Evolutionary conservation across 176 grass and related monocot genomes (phyloP), one percentile per base, ranked within the genome.

Genomic region (Chloris gayana): DNA sequence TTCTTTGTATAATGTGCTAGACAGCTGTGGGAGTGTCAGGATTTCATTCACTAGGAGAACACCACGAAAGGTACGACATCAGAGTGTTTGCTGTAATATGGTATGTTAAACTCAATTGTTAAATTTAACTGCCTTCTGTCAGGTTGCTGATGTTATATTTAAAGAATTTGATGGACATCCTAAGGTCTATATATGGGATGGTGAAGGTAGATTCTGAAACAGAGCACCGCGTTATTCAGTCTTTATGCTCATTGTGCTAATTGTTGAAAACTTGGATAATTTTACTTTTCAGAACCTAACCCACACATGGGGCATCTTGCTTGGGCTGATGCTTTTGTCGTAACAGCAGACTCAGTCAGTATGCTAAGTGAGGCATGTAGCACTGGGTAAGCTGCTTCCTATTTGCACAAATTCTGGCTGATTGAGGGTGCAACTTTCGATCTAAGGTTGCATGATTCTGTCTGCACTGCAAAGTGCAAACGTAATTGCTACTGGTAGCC

Each of bases 341-440:
- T 98, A n/a, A 98, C 95, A 72, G 90, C 95, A 41, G 92, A 91
- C 65, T 98, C 92, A 0, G 57, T 98, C 60, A 98, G 95, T 85
- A 93, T 98, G 92, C 75, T 98, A 85, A 98, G 95, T 46, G 95
- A 98, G 84, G 90, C 91, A n/a, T 94, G 95, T 84, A 91, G 89
- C 69, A 98, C 95, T 42, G 92, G 92, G 94, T 97, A 85, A 87
- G 62, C 3, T 41, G 17, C 44, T 66, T 70, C 29, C 32, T 62
- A 70, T 86, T 32, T 74, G 63, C 5, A 67, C 37, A 8, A 66
- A 11, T 53, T 79, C n/a, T 68, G 59, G 41, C 68, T 34, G 49
- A 5, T 80, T n/a, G n/a, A n/a, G n/a, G n/a, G n/a, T 74, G 22
- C 47, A 37, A 41, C 53, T 31, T 53, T 24, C 13, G 88, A 39